Conservation (phyloP, 352 stramenopile species). For the Plasmopara halstedii region DNA sequence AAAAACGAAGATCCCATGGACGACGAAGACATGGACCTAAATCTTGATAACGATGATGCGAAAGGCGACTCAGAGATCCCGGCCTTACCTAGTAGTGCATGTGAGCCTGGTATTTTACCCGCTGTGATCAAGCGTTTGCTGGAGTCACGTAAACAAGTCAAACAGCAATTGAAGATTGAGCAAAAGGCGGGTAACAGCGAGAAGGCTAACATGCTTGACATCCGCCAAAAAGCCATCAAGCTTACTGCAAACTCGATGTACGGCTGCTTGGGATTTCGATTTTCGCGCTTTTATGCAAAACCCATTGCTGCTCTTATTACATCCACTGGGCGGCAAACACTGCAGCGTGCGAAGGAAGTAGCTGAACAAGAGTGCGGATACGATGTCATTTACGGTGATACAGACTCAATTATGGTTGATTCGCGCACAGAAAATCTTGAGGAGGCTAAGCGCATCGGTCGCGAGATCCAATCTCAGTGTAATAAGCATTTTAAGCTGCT, state of each 20-base stretch:
- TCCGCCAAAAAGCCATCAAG: conserved; percentile 99
- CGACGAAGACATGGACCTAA: conserved; percentile 72
- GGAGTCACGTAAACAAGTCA: conserved; percentile 96
- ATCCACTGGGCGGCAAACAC: conserved; percentile 95
- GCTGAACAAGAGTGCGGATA: conserved; percentile 95
- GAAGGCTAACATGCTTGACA: conserved; percentile 91
- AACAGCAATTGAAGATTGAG: conserved; percentile 95
- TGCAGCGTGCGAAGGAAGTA: conserved; percentile 97
- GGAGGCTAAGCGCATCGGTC: conserved; percentile 91
- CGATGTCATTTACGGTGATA: conserved; percentile 99
- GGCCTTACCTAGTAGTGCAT: conserved; percentile 60
- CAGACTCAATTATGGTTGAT: conserved; percentile 99
- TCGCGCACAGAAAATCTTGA: conserved; percentile 89
- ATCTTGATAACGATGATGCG: conserved; percentile 48
- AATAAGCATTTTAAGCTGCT: conserved; percentile 99
- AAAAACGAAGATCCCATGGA: conserved; percentile 71
- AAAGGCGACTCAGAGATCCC: conserved; percentile 82
- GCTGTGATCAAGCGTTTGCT: conserved; percentile 97
- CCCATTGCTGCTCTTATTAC: conserved; percentile 99
- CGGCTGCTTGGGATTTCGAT: conserved; percentile 98
- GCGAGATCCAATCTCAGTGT: conserved; percentile 95
- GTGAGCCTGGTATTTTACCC: conserved; percentile 90
- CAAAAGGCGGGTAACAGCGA: conserved; percentile 82
- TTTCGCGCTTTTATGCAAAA: conserved; percentile 98
- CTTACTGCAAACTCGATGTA: conserved; percentile 99